phyloP scores from a whole-genome alignment of 495 filamentous ascomycete genomes.

The Trichoderma erinaceum region DNA sequence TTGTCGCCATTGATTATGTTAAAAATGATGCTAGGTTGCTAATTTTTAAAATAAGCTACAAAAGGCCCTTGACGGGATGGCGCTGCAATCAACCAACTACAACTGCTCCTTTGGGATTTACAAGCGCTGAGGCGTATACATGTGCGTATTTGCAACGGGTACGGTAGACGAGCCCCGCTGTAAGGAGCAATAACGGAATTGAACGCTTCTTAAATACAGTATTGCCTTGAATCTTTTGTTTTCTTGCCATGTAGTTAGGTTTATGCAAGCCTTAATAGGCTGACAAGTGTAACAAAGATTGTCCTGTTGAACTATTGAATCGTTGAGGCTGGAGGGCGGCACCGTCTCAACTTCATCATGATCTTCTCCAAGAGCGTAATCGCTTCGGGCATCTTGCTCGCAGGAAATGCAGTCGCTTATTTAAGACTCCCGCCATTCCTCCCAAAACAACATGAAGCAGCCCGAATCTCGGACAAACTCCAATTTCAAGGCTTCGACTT shows the following conservation, averaged over 20 bases:
- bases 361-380: background rate
- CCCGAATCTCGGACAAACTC: background rate
- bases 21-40: background rate
- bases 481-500: background rate
- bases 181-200: background rate
- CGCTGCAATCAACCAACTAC: no score
- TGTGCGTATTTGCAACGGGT: background rate
- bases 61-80: no score
- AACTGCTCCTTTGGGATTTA: no score
- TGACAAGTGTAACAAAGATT: no score
- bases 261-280: no score
- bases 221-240: no score
- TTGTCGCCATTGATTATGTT: background rate
- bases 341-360: background rate
- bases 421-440: background rate
- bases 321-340: background rate
- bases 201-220: background rate
- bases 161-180: conserved; percentile 1
- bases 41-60: background rate
- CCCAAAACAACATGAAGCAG: background rate
- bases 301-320: background rate
- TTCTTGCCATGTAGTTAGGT: no score
- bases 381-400: background rate
- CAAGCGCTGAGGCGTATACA: background rate
- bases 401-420: background rate